Evolutionary conservation across 306 rosid species (phyloP).

Genomic region (Malus domestica): DNA sequence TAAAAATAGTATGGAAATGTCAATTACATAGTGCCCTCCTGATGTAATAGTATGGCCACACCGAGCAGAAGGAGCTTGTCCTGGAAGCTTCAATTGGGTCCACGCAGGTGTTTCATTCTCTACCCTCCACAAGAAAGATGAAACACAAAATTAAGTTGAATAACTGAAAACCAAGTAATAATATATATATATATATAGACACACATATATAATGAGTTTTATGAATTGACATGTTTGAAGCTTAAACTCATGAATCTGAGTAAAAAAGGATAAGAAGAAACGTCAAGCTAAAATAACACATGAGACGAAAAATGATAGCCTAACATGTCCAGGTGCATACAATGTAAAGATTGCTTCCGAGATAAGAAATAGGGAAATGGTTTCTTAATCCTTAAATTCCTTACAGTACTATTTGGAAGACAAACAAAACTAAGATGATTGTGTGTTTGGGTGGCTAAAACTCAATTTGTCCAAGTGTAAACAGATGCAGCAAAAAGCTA

Average conservation of each 20-base stretch:
- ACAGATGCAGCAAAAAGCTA: background rate
- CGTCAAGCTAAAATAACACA: background rate
- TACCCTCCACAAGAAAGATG: slow-evolving; percentile 68
- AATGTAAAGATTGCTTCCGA: background rate
- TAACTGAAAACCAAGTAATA: background rate
- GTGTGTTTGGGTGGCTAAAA: background rate
- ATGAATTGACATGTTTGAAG: background rate
- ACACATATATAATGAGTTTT: background rate
- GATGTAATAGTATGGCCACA: slow-evolving; percentile 89
- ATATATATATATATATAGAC: background rate
- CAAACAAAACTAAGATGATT: background rate
- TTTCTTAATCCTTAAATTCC: background rate
- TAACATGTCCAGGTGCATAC: background rate
- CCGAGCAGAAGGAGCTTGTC: slow-evolving; percentile 91
- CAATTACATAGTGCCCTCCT: slow-evolving; percentile 78
- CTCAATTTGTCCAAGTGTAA: background rate
- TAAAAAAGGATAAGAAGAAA: background rate
- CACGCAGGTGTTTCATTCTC: slow-evolving; percentile 92
- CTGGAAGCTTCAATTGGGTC: slow-evolving; percentile 98
- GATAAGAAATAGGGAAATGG: background rate
- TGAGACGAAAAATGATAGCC: background rate
- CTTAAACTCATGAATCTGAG: background rate
- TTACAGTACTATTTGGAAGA: background rate
- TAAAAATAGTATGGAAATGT: slow-evolving; percentile 8
- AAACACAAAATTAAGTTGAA: slow-evolving; percentile 12